Conservation (phyloP, 1,284 basidiomycete species). For the Irpex lacteus region DNA sequence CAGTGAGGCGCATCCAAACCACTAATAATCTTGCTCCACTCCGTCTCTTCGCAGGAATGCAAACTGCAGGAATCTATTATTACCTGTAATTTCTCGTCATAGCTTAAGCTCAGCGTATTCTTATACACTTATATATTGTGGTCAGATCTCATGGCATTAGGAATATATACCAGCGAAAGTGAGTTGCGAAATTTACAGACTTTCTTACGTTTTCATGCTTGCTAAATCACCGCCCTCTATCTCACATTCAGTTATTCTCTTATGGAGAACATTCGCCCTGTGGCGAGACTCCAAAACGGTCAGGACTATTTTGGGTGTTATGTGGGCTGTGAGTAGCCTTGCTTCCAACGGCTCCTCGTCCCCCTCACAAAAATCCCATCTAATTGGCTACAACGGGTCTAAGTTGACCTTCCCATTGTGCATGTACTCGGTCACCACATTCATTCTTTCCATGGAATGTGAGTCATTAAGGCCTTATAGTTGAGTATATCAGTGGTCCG, state of each 20-base stretch:
- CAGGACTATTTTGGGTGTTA: neutral
- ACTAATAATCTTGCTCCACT: neutral
- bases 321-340: constrained; percentile 1
- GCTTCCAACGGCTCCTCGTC: neutral
- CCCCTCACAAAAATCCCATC: too few species aligned
- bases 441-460: too few species aligned
- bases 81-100: neutral
- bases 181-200: neutral
- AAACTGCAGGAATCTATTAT: neutral
- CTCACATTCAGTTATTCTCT: constrained; percentile 5
- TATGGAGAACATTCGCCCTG: constrained; percentile 12
- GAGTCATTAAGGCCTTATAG: too few species aligned
- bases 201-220: neutral
- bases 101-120: neutral
- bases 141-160: constrained; percentile 5
- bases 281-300: constrained; percentile 8
- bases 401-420: too few species aligned
- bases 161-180: constrained; percentile 8
- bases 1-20: neutral
- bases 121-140: neutral
- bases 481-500: too few species aligned
- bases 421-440: too few species aligned
- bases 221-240: neutral
- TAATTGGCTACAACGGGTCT: too few species aligned
- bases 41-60: neutral